A percentile compares a stretch with the other conserved stretches of the same genome.
phyloP scores from a whole-genome alignment of 2,329 filamentous ascomycete species.

The Sodiomyces alkalinus region DNA sequence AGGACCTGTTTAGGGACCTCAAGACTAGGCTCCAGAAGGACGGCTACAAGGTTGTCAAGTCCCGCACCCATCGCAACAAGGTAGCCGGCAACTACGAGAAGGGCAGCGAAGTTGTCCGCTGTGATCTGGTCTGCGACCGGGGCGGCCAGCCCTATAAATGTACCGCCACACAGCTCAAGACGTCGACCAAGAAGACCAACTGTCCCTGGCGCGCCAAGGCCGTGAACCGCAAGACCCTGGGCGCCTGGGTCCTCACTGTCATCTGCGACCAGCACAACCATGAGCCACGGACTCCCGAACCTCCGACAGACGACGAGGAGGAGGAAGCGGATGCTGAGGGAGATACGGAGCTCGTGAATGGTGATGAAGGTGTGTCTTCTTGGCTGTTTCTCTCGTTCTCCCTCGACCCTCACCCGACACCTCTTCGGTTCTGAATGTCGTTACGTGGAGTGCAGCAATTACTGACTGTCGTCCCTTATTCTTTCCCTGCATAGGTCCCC shows the following conservation, averaged over 20 bases:
- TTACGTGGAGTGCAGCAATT: too few species aligned
- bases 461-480: too few species aligned
- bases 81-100: conserved; percentile 23
- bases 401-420: conserved; percentile 4
- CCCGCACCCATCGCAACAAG: conserved; percentile 25
- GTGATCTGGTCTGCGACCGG: conserved; percentile 29
- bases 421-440: too few species aligned
- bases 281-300: conserved; percentile 26
- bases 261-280: conserved; percentile 29
- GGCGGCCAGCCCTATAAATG: conserved; percentile 27
- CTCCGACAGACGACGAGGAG: conserved; percentile 20
- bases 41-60: conserved; percentile 30
- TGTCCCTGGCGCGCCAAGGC: conserved; percentile 31
- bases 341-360: conserved; percentile 10
- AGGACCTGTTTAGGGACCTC: conserved; percentile 24
- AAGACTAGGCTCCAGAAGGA: conserved; percentile 26
- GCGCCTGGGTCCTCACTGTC: conserved; percentile 28
- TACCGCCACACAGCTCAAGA: conserved; percentile 28
- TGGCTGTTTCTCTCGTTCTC: too few species aligned
- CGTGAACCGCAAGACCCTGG: conserved; percentile 25
- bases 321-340: conserved; percentile 15
- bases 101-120: conserved; percentile 26
- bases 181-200: conserved; percentile 28
- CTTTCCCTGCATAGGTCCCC: too few species aligned
- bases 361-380: conserved; percentile 6